Evolutionary conservation across 768 basidiomycete genomes (phyloP), one percentile per base, ranked within the genome.

Genomic region (Suillus decipiens): DNA sequence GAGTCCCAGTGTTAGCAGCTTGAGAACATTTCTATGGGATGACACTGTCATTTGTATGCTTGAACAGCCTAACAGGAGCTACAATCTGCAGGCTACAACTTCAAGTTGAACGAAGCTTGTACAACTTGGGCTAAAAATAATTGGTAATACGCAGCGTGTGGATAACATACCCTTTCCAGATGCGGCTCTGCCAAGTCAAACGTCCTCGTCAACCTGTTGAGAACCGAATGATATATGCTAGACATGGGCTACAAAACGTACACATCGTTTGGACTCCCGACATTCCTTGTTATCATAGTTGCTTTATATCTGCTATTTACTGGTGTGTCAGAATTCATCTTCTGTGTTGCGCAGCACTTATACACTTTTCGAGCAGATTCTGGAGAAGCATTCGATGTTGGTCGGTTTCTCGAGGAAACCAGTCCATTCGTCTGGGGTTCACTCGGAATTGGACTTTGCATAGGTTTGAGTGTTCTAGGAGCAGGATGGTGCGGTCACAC

Each of bases 361-460:
- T 56, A 36, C n/a, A 64, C 66, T 50, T 61, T 55, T 58, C 60
- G 63, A 62, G 56, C 70, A 94, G 93, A 85, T 70, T 93, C 91
- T 8, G 93, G 92, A 65, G 93, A 94, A 75, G 87, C 90, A 1
- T 96, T 98, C 88, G 95, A 98, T 72, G 87, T 94, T 66, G 96
- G 96, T 45, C 87, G 87, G 55, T 98, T 95, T 81, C 84, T 99
- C 31, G 95, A 96, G 74, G 93, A 97, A 79, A 88, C 93, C 33
- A 95, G 89, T 72, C 96, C 96, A 0, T 98, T 93, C 76, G 87
- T 89, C 42, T 99, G 94, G 94, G 96, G 89, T 0, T 82, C 93
- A 53, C 86, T 89, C 3, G 97, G 97, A 11, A 90, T 98, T 42
- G 95, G 93, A 19, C 81, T 98, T 47, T 96, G 94, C 70, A 93